Evolutionary conservation across 306 rosid genomes (phyloP), one percentile per base, ranked within the genome.

Genomic region (Mimosa bimucronata): DNA sequence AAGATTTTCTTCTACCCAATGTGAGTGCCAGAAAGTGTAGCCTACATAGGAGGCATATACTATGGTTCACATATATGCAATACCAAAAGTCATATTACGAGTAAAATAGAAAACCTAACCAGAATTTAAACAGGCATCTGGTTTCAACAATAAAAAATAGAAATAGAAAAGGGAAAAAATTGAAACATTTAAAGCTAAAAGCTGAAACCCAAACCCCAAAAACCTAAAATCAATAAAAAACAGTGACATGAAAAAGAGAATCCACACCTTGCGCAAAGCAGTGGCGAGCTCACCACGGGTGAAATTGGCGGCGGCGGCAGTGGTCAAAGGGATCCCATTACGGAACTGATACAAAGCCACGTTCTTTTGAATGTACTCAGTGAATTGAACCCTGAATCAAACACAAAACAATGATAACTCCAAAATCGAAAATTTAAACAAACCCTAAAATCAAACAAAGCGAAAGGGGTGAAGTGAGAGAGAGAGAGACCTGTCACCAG

Each of bases 271-370:
- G 12, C 97, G 89, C 78, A 92, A 50, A 52, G 97, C 97, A 19
- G 97, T 90, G 61, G 97, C 97, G 66, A 92, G 95, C 74, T 92
- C 95, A 38, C 89, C 88, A 2, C 95, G 88, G 65, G 95, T 92
- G 85, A 90, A 92, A 79, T 92, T 92, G 15, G 97, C 97, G 0
- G 97, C 87, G 0, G 97, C 94, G 12, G 97, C 84, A 3, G 97
- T 89, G 60, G 95, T 90, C 74, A 92, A 69, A 14, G 97, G 95
- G 65, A 90, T 90, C 48, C 94, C 96, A 45, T 89, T 92, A 16
- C 95, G 93, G 79, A 90, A 92, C 67, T 92, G 94, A 81, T 92
- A 92, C 45, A 90, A 44, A 8, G 94, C 82, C 74, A 90, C 97
- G 81, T 92, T 92, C 78, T 92, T 92, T 84, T 90, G 94, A 5